phyloP scores from a whole-genome alignment of 192 early-diverging fungal genomes.

The Backusella morwellensis region DNA sequence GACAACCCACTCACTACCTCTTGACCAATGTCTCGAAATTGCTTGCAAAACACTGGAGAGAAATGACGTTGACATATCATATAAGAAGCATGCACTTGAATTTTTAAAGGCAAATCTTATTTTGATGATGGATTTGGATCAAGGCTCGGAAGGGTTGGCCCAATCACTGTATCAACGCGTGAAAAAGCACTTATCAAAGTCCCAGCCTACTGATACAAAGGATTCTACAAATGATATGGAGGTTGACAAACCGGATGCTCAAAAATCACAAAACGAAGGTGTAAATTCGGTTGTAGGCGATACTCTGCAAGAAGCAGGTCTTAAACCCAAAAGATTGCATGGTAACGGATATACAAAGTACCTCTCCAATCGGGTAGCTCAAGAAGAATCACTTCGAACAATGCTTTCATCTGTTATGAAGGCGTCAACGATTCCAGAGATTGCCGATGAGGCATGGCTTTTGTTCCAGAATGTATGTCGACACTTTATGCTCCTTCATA shows the following conservation, averaged over 20 bases:
- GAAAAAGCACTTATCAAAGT: slow-evolving; percentile 21
- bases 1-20: slow-evolving; percentile 48
- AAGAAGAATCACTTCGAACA: slow-evolving; percentile 62
- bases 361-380: slow-evolving; percentile 52
- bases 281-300: slow-evolving; percentile 41
- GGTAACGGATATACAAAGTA: slow-evolving; percentile 32
- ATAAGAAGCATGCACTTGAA: slow-evolving; percentile 60
- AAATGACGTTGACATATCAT: slow-evolving; percentile 44
- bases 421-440: slow-evolving; percentile 55
- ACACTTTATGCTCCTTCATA: slow-evolving; percentile 74
- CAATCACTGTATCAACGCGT: slow-evolving; percentile 42
- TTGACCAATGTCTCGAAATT: slow-evolving; percentile 58
- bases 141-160: slow-evolving; percentile 43
- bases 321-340: slow-evolving; percentile 26
- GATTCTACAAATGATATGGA: background rate
- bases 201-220: background rate
- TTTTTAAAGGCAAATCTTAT: slow-evolving; percentile 68
- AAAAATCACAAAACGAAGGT: slow-evolving; percentile 43
- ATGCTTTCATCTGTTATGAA: slow-evolving; percentile 65
- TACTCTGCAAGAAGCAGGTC: slow-evolving; percentile 13
- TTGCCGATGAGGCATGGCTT: slow-evolving; percentile 60
- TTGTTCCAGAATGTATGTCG: slow-evolving; percentile 65
- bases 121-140: slow-evolving; percentile 65
- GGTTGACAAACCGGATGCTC: background rate
- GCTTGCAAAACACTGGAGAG: slow-evolving; percentile 57